Evolutionary conservation across 495 filamentous ascomycete species (phyloP).

Genomic region (Patellaria atrata): DNA sequence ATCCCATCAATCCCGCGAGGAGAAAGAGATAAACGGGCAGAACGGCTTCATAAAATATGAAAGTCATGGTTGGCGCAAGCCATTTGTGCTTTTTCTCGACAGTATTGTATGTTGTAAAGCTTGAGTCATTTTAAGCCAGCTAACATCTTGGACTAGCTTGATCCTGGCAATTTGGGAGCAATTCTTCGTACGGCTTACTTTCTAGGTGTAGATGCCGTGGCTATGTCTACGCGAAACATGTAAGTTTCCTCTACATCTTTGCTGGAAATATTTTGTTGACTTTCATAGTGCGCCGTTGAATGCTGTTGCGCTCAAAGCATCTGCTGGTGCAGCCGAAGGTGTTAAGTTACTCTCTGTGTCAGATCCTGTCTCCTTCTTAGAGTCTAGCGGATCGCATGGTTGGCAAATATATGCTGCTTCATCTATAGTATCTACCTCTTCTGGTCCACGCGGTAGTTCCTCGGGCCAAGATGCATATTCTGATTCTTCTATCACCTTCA

Average conservation of each 20-base stretch:
- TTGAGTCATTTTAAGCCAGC: conserved; percentile 1
- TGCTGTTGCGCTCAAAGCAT: conserved; percentile 67
- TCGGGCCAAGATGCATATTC: not conserved
- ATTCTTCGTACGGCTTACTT: conserved; percentile 79
- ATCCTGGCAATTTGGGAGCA: conserved; percentile 79
- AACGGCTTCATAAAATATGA: conserved; percentile 26
- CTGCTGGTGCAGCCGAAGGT: conserved; percentile 70
- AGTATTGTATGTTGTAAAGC: conserved; percentile 36
- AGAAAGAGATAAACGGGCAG: conserved; percentile 53
- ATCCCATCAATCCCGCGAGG: conserved; percentile 57
- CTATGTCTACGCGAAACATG: conserved; percentile 19
- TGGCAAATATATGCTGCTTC: conserved; percentile 63
- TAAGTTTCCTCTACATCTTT: conserved; percentile 4
- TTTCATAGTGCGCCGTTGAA: conserved; percentile 55
- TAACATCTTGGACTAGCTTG: conserved; percentile 32
- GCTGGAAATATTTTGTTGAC: not conserved
- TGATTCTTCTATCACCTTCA: conserved; percentile 5
- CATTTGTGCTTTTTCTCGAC: conserved; percentile 69
- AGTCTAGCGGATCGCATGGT: conserved; percentile 47
- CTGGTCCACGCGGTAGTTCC: not conserved
- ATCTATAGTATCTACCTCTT: not conserved
- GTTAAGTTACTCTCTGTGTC: conserved; percentile 53
- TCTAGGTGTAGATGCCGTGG: conserved; percentile 59
- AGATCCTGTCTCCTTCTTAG: conserved; percentile 53
- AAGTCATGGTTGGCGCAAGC: conserved; percentile 39